Percentiles rank a stretch among this genome's conserved stretches.
phyloP scores from a whole-genome alignment of 1,284 basidiomycete genomes.

The Cutaneotrichosporon curvatum region DNA sequence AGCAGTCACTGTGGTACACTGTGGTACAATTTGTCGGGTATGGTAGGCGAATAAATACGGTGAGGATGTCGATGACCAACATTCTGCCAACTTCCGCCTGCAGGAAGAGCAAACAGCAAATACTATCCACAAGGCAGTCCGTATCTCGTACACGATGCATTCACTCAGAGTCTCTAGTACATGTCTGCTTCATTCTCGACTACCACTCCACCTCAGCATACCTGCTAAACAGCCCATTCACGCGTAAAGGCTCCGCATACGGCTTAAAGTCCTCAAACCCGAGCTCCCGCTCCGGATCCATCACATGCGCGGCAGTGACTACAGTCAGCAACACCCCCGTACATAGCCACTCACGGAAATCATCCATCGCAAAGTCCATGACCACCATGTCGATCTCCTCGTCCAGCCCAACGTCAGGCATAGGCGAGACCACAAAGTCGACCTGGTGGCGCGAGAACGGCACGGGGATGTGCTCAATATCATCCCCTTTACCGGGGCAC shows the following conservation, averaged over 20 bases:
- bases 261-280: constrained; percentile 28
- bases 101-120: too few species aligned
- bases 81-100: too few species aligned
- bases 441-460: constrained; percentile 15
- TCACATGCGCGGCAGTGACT: constrained; percentile 36
- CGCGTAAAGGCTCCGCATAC: constrained; percentile 33
- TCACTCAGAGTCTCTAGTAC: too few species aligned
- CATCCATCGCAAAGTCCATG: constrained; percentile 44
- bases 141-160: too few species aligned
- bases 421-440: constrained; percentile 33
- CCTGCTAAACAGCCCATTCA: constrained; percentile 39
- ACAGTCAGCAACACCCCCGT: background rate
- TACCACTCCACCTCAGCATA: constrained; percentile 37
- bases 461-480: constrained; percentile 42
- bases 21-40: too few species aligned
- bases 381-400: constrained; percentile 39
- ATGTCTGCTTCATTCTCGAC: too few species aligned
- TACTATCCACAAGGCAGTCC: too few species aligned
- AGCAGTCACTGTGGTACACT: too few species aligned
- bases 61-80: too few species aligned
- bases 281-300: constrained; percentile 30
- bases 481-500: constrained; percentile 40
- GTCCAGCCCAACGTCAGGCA: constrained; percentile 32
- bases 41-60: too few species aligned
- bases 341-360: constrained; percentile 43